phyloP scores from a whole-genome alignment of 164 flowering plant species.

The Taxillus chinensis region DNA sequence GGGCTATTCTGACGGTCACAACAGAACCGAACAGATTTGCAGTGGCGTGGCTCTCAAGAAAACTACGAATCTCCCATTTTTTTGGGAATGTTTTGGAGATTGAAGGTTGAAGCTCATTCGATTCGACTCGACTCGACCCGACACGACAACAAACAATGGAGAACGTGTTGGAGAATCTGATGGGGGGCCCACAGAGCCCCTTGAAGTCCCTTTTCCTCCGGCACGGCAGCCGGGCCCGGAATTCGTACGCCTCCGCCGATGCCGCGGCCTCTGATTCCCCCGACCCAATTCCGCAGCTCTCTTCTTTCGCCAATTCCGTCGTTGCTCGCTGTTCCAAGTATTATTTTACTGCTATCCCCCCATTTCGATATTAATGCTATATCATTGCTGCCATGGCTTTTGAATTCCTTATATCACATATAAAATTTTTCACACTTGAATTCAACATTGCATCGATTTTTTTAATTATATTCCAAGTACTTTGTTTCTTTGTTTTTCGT shows the following conservation, averaged over 20 bases:
- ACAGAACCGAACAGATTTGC: no score
- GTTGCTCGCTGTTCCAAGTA: constrained; percentile 41
- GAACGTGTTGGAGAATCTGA: constrained; percentile 1
- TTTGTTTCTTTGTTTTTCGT: no score
- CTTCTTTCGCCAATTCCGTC: constrained; percentile 37
- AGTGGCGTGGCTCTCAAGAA: no score
- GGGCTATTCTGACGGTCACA: no score
- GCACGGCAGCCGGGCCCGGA: not conserved
- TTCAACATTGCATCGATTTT: no score
- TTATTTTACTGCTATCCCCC: not conserved
- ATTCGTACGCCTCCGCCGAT: not conserved
- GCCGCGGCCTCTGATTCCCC: not conserved
- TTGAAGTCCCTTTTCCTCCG: constrained; percentile 4
- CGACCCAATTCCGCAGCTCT: constrained; percentile 32
- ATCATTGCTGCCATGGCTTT: not conserved
- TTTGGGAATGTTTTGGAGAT: no score
- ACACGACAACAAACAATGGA: not conserved
- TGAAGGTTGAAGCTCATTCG: no score
- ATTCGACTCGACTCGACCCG: no score
- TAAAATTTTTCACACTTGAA: no score
- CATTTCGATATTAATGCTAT: not conserved
- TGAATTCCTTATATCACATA: no score
- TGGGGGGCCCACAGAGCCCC: not conserved
- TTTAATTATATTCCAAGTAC: no score
- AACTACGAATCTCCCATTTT: no score